A percentile compares a stretch with the other conserved stretches of the same genome.
These are phyloP conservation scores for Spraguea lophii DNA, from an alignment of 371 early-diverging fungal species.

Conservation along the genomic window DNA sequence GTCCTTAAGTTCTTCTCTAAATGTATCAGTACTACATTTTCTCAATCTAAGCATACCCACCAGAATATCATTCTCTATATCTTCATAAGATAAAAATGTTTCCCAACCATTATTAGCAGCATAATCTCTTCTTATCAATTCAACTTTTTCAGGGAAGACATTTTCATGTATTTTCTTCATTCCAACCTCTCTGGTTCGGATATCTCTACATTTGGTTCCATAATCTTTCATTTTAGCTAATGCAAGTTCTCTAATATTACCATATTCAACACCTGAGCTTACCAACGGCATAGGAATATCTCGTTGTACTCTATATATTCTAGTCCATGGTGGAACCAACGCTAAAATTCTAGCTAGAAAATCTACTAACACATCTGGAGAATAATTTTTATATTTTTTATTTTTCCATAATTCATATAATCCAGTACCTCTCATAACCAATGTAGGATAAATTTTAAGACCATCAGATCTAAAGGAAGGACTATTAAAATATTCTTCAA, in stretches of 20 bases:
- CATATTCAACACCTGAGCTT: constrained; percentile 94
- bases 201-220: constrained; percentile 85
- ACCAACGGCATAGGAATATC: constrained; percentile 99
- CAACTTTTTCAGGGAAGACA: constrained; percentile 65
- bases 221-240: constrained; percentile 85
- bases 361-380: constrained; percentile 88
- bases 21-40: constrained; percentile 66
- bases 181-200: constrained; percentile 95
- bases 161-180: constrained; percentile 91
- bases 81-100: constrained; percentile 94
- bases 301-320: constrained; percentile 94
- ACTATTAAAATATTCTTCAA: constrained; percentile 92
- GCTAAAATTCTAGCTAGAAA: constrained; percentile 82
- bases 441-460: constrained; percentile 91
- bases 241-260: constrained; percentile 88
- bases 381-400: constrained; percentile 86
- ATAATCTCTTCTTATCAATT: constrained; percentile 90
- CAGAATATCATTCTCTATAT: constrained; percentile 84
- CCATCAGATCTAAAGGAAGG: constrained; percentile 95
- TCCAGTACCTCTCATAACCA: constrained; percentile 96
- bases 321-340: constrained; percentile 96
- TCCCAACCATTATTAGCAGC: constrained; percentile 98
- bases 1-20: constrained; percentile 64
- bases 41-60: constrained; percentile 84
- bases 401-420: constrained; percentile 97